Evolutionary conservation across 1,284 basidiomycete genomes (phyloP).

Genomic region (Irpex lacteus): DNA sequence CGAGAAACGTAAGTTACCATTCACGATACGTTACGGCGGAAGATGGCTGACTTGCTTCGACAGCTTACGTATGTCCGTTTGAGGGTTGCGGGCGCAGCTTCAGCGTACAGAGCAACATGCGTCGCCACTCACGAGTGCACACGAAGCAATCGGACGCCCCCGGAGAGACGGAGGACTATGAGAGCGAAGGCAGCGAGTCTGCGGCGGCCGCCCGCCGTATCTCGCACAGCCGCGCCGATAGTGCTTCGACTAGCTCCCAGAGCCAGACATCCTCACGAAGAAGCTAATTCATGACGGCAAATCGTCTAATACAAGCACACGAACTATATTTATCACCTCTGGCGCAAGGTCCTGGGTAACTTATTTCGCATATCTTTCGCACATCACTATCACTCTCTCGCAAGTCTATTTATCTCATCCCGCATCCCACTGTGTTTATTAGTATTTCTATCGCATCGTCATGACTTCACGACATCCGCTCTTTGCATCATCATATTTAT

Average conservation of each 20-base stretch:
- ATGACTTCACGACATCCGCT: not conserved
- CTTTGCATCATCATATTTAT: slow-evolving; percentile 1
- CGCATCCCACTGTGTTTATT: not conserved
- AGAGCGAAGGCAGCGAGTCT: slow-evolving; percentile 24
- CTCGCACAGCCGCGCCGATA: slow-evolving; percentile 16
- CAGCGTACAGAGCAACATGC: slow-evolving; percentile 86
- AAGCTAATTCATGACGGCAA: not conserved
- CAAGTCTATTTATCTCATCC: slow-evolving; percentile 1
- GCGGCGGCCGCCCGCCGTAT: slow-evolving; percentile 7
- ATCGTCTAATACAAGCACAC: not conserved
- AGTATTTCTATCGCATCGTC: not conserved
- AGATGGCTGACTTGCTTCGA: slow-evolving; percentile 1
- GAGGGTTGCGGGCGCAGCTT: slow-evolving; percentile 77
- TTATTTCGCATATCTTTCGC: not conserved
- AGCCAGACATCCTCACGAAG: not conserved
- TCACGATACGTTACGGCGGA: not conserved
- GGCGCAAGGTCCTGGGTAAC: not conserved
- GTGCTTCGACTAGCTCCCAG: slow-evolving; percentile 10
- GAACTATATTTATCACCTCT: not conserved
- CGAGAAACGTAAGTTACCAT: slow-evolving; percentile 66
- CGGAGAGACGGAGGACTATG: slow-evolving; percentile 24
- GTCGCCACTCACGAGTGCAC: slow-evolving; percentile 76
- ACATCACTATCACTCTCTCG: not conserved
- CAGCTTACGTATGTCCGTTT: slow-evolving; percentile 75
- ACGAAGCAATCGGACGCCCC: slow-evolving; percentile 27